Evolutionary conservation across 768 basidiomycete species (phyloP).

Genomic region (Tulasnella sp.): DNA sequence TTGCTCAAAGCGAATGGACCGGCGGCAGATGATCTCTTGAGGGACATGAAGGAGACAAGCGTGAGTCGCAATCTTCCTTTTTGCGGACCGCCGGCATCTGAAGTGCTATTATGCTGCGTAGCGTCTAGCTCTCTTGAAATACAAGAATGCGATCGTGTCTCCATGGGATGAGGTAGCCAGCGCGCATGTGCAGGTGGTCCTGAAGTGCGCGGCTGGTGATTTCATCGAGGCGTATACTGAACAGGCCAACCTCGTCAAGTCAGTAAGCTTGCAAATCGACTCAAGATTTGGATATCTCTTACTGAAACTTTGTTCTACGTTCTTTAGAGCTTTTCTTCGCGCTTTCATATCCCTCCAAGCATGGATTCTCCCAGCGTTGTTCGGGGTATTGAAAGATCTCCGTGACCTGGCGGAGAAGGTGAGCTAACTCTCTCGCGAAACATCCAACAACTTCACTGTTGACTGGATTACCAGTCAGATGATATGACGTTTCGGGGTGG

Average conservation of each 20-base stretch:
- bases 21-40: slow-evolving; percentile 14
- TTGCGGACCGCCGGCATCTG: neutral
- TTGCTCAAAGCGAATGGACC: slow-evolving; percentile 13
- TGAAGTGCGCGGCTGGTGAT: slow-evolving; percentile 56
- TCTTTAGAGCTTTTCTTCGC: slow-evolving; percentile 56
- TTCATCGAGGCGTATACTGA: slow-evolving; percentile 70
- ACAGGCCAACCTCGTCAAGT: slow-evolving; percentile 66
- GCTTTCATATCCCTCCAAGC: slow-evolving; percentile 73
- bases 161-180: slow-evolving; percentile 86
- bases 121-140: slow-evolving; percentile 30
- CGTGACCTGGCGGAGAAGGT: slow-evolving; percentile 82
- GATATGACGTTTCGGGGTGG: slow-evolving; percentile 35
- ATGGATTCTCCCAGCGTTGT: slow-evolving; percentile 79
- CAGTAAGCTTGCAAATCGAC: slow-evolving; percentile 28
- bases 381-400: slow-evolving; percentile 69
- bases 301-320: neutral
- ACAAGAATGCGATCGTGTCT: slow-evolving; percentile 51
- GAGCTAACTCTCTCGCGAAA: slow-evolving; percentile 18
- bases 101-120: slow-evolving; percentile 18
- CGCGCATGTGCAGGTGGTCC: slow-evolving; percentile 68
- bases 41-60: slow-evolving; percentile 18
- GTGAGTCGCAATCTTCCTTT: slow-evolving; percentile 7
- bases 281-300: neutral
- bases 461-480: slow-evolving; percentile 25
- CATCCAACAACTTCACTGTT: neutral